Base-by-base conservation (phyloP, 805 yeast species). In the Metschnikowia colocasiae region DNA sequence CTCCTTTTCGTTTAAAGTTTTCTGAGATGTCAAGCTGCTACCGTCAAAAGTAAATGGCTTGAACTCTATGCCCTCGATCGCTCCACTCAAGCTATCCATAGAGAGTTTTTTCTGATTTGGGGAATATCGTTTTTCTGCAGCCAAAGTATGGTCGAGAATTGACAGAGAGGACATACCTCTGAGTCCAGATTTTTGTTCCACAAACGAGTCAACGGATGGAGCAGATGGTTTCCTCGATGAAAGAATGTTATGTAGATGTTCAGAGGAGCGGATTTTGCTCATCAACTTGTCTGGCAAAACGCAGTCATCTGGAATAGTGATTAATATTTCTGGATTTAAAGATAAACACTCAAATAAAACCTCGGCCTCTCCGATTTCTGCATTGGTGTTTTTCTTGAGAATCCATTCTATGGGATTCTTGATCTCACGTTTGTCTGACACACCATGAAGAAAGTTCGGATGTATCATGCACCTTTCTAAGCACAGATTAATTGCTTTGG, bases 381-480 rank as follows among this genome's bases (percentile, higher is more conserved):
- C 42, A 19, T 48, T 53, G 10, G 41, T 44, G 9, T 45, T 45
- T 19, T 46, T 48, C 12, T 42, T 44, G 15, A 50, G 35, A 8
- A 61, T 53, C 66, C 66, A 62, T 15, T 34, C 33, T 5, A 58
- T 39, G 0, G 66, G 66, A 25, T 49, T 47, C n/a, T 40, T 38
- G 2, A 53, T 43, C 31, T 56, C 74, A 31, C 46, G 48, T 50
- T 25, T 65, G 39, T 43, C 55, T 47, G 40, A 57, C 30, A 64
- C 52, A 1, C 68, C 61, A 13, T 48, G 43, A 4, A 72, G 49
- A 32, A 80, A 63, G 38, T 75, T 69, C 1, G 83, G 82, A 54
- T 83, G 85, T 6, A 79, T 48, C 35, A 68, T 54, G 57, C 75
- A 73, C 8, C 67, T 58, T 18, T 59, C 37, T 9, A 44, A 23